Base-by-base conservation (phyloP, 192 early-diverging fungal genomes). In the Thamnidium elegans region DNA sequence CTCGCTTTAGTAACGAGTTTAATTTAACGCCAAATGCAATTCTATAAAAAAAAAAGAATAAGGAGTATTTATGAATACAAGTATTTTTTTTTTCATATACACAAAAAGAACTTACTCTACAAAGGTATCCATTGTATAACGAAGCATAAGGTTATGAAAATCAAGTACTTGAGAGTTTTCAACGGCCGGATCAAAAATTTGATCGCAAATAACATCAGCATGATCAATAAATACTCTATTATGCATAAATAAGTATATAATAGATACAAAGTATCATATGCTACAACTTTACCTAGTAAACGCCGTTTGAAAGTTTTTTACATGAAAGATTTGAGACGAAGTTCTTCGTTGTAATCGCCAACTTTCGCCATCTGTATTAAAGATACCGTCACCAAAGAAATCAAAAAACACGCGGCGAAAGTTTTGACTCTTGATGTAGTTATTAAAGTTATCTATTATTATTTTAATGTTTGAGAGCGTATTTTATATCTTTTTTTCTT, bases 321-420 rank as follows among this genome's bases (percentile, higher is more conserved):
- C 52, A 2, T 68, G 61, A 31, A 68, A 68, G 15, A 68, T 68
- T 7, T 36, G 30, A 45, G 26, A 39, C 1, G 67, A 58, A 26
- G 70, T 52, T 63, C 88, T 87, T 23, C 86, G 72, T 39, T 86
- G 84, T 1, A 50, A 58, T 19, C 69, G 65, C 86, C 88, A 89
- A 0, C 55, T 23, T 50, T 68, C 55, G 9, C 88, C 88, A 71
- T 89, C 85, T 1, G 79, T 63, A 73, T 83, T 86, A 56, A 89
- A 89, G 69, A 89, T 89, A 11, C 87, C 87, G 54, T 79, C 68
- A 7, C 87, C 87, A 2, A 89, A 62, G 30, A 87, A 61, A 51
- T 80, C 76, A 14, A 75, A 65, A 10, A 78, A 70, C 34, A 68
- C 66, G 4, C 50, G 63, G n/a, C 72, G 63, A 26, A 81, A 78